Evolutionary conservation across 2,329 filamentous ascomycete genomes (phyloP).

Genomic region (Penicillium brasilianum): DNA sequence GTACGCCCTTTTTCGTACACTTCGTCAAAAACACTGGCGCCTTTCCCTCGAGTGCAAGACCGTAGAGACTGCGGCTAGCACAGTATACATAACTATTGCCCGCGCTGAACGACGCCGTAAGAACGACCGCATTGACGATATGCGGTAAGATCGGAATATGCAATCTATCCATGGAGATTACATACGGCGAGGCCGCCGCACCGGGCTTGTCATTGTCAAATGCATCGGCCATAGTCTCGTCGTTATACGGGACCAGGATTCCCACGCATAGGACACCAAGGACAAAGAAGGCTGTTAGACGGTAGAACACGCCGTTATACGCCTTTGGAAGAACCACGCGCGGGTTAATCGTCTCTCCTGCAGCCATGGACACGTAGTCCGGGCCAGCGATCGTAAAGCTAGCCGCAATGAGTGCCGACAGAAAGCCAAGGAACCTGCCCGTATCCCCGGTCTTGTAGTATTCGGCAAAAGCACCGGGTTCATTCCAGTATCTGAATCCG

Average conservation of each 20-base stretch:
- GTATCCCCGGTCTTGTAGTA: slow-evolving; percentile 67
- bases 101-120: slow-evolving; percentile 70
- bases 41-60: slow-evolving; percentile 70
- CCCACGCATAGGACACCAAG: slow-evolving; percentile 74
- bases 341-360: slow-evolving; percentile 74
- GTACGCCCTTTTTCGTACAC: slow-evolving; percentile 70
- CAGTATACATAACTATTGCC: slow-evolving; percentile 73
- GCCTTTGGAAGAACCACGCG: slow-evolving; percentile 72
- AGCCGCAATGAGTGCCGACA: slow-evolving; percentile 74
- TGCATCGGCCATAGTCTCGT: slow-evolving; percentile 64
- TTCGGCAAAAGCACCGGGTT: slow-evolving; percentile 72
- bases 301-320: slow-evolving; percentile 79
- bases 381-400: slow-evolving; percentile 71
- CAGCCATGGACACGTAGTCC: slow-evolving; percentile 68
- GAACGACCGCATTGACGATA: slow-evolving; percentile 74
- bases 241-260: slow-evolving; percentile 72
- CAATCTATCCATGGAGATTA: slow-evolving; percentile 69
- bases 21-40: slow-evolving; percentile 69
- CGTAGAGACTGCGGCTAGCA: slow-evolving; percentile 70
- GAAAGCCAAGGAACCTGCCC: slow-evolving; percentile 76
- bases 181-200: slow-evolving; percentile 73
- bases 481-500: slow-evolving; percentile 71
- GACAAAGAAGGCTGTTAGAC: slow-evolving; percentile 75
- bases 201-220: slow-evolving; percentile 65
- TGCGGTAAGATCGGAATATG: slow-evolving; percentile 68